Base-by-base conservation (phyloP, 371 early-diverging fungal genomes). In the Massospora cicadina region DNA sequence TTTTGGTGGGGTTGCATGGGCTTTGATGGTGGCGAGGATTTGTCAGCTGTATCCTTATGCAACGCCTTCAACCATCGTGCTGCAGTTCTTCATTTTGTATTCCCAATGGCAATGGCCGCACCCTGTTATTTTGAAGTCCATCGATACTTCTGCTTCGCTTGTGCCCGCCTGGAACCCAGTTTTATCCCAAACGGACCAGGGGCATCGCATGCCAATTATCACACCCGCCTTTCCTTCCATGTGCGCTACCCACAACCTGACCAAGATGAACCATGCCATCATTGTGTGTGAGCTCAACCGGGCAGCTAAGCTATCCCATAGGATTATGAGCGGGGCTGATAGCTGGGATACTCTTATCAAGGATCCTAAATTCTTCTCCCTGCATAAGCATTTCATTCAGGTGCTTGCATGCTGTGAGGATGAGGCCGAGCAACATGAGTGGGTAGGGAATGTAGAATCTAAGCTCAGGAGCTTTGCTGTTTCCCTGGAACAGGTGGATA, bases 201-300 rank as follows among this genome's bases (percentile, higher is more conserved):
- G 78, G 17, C 99, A 99, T 72, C 81, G 86, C 31, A 99, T 99
- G 99, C 99, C 99, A 0, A 89, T 99, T 57, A 99, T 99, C 67
- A 99, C 99, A 13, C 99, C 99, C 3, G 98, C 98, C 0, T 99
- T 98, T 72, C 99, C 99, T 23, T 91, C 96, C 25, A 99, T 99
- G 94, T 99, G 99, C 72, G 85, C 99, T 1, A 99, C 99, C 0
- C 99, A 98, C 77, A 99, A 99, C 70, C 95, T 99, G 7, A 90
- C 92, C 0, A 75, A 77, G 55, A 95, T 95, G 1, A 99, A 99
- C 0, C 81, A 84, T 27, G 71, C 68, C 1, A 82, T 98, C 24
- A 92, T 95, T 70, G 81, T 80, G 25, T 78, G 80, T 29, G 98
- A 98, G 77, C 87, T 98, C 67, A 77, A 81, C 68, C 79, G 86